Evolutionary conservation across 1,284 basidiomycete species (phyloP).

Genomic region (Cutaneotrichosporon cutaneum): DNA sequence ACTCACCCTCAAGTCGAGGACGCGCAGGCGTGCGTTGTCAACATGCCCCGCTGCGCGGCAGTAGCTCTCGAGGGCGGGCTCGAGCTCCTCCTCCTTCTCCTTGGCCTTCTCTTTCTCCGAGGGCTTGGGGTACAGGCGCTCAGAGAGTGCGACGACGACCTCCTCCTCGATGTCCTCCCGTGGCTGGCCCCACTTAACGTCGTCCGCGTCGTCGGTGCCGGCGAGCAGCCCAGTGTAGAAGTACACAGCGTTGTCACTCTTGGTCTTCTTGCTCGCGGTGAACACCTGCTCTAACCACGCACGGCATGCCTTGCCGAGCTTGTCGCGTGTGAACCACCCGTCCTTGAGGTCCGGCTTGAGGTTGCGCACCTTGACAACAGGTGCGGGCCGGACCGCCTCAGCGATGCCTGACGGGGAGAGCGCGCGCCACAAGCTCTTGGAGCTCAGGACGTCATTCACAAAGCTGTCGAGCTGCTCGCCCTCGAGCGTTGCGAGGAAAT

Average conservation of each 20-base stretch:
- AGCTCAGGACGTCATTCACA: slow-evolving; percentile 26
- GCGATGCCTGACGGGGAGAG: slow-evolving; percentile 10
- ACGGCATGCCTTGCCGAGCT: slow-evolving; percentile 19
- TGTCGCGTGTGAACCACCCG: slow-evolving; percentile 17
- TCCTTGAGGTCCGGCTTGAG: slow-evolving; percentile 19
- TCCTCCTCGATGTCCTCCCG: slow-evolving; percentile 34
- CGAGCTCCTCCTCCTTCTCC: neutral
- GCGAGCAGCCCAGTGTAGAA: slow-evolving; percentile 27
- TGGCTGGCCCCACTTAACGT: slow-evolving; percentile 33
- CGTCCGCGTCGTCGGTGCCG: slow-evolving; percentile 26
- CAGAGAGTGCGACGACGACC: slow-evolving; percentile 27
- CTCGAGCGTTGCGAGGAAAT: slow-evolving; percentile 38
- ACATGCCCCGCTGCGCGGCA: slow-evolving; percentile 24
- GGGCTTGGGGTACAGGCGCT: slow-evolving; percentile 1
- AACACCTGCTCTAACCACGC: slow-evolving; percentile 17
- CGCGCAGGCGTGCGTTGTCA: slow-evolving; percentile 22
- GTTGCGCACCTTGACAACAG: slow-evolving; percentile 6
- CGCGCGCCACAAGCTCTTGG: slow-evolving; percentile 30
- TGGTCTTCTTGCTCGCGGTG: slow-evolving; percentile 9
- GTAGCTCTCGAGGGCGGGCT: slow-evolving; percentile 17
- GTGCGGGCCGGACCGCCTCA: slow-evolving; percentile 15
- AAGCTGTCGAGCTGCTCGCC: slow-evolving; percentile 25
- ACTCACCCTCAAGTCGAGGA: slow-evolving; percentile 29
- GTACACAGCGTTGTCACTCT: neutral
- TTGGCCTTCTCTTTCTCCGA: slow-evolving; percentile 11